Evolutionary conservation across 805 yeast genomes (phyloP).

Genomic region (Danielozyma ontarioensis): DNA sequence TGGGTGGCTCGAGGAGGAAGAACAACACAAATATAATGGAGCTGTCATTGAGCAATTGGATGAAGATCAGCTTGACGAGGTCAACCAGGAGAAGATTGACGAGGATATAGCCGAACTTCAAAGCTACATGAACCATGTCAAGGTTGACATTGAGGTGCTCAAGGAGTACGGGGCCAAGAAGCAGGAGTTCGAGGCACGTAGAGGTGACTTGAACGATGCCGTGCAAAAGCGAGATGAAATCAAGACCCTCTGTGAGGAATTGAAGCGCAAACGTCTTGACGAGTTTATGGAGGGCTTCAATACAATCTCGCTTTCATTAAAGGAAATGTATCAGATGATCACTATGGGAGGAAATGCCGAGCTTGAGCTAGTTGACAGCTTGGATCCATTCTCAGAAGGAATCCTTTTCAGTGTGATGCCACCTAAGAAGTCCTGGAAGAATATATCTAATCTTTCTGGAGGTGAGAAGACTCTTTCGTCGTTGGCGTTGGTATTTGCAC

Average conservation of each 20-base stretch:
- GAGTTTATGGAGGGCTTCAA: conserved; percentile 94
- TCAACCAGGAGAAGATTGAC: conserved; percentile 47
- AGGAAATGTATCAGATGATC: conserved; percentile 97
- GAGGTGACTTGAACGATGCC: conserved; percentile 62
- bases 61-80: conserved; percentile 44
- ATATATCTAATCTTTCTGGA: conserved; percentile 90
- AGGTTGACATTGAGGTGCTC: conserved; percentile 68
- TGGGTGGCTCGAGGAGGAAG: conserved; percentile 45
- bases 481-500: conserved; percentile 90
- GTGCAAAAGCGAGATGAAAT: conserved; percentile 61
- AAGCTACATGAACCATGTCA: conserved; percentile 47
- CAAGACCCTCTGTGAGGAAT: conserved; percentile 57
- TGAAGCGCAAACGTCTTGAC: conserved; percentile 68
- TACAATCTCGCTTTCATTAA: conserved; percentile 77
- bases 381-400: conserved; percentile 98
- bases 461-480: conserved; percentile 97
- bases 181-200: conserved; percentile 58
- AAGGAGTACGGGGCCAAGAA: conserved; percentile 70
- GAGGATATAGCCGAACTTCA: conserved; percentile 51
- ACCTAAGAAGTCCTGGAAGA: conserved; percentile 96
- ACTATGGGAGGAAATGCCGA: conserved; percentile 99
- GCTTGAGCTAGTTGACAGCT: conserved; percentile 86
- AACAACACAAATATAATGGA: conserved; percentile 28
- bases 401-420: conserved; percentile 98
- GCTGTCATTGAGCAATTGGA: conserved; percentile 38